Evolutionary conservation across 2,329 filamentous ascomycete genomes (phyloP).

Genomic region (Chrysoporthe austroafricana): DNA sequence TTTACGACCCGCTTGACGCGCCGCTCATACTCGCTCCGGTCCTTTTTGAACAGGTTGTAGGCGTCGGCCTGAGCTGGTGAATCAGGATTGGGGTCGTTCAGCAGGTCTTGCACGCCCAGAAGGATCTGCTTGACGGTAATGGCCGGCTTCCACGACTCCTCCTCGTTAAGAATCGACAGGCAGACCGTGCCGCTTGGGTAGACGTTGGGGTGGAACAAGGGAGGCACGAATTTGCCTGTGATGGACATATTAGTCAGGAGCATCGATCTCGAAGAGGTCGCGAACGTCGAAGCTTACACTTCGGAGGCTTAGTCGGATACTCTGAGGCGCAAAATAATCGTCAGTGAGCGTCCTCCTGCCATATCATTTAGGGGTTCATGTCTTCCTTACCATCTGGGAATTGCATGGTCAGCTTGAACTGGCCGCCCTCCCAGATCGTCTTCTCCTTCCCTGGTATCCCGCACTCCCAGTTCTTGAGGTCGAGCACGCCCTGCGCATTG

Average conservation of each 20-base stretch:
- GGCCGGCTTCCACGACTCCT: conserved; percentile 97
- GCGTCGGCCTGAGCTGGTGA: conserved; percentile 96
- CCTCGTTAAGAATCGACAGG: conserved; percentile 95
- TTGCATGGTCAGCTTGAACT: conserved; percentile 90
- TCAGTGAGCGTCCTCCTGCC: conserved; percentile 29
- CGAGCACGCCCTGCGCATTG: conserved; percentile 77
- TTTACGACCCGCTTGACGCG: conserved; percentile 84
- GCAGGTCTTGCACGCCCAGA: conserved; percentile 90
- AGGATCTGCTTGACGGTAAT: conserved; percentile 99
- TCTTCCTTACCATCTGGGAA: conserved; percentile 85
- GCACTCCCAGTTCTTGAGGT: conserved; percentile 96
- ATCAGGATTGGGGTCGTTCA: conserved; percentile 96
- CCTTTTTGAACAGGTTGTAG: conserved; percentile 95
- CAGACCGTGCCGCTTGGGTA: conserved; percentile 98
- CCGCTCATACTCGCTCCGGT: conserved; percentile 83
- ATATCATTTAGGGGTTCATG: background rate
- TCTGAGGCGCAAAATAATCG: conserved; percentile 56
- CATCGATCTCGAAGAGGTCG: background rate
- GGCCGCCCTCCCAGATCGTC: conserved; percentile 96
- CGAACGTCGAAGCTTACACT: conserved; percentile 69
- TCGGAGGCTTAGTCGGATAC: conserved; percentile 97
- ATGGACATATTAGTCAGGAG: conserved; percentile 3
- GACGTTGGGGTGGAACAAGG: conserved; percentile 97
- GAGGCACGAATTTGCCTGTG: conserved; percentile 91
- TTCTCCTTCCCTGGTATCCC: conserved; percentile 95